phyloP scores from a whole-genome alignment of 176 grass and related monocot genomes.

The Raddia distichophylla region DNA sequence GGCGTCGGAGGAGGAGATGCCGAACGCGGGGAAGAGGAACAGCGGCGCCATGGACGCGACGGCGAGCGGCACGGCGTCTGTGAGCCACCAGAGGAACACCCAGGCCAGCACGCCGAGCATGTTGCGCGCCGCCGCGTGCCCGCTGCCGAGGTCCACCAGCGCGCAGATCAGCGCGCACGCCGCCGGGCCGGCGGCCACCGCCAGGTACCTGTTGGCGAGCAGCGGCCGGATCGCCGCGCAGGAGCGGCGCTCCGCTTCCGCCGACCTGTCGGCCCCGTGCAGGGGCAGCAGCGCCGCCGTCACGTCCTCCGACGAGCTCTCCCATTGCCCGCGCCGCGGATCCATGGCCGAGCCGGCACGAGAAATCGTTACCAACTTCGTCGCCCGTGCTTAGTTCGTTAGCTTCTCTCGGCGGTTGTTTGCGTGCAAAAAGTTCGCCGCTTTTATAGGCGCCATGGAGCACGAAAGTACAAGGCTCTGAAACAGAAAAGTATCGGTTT shows the following conservation, averaged over 20 bases:
- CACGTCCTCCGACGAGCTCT: slow-evolving; percentile 49
- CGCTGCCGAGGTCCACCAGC: slow-evolving; percentile 46
- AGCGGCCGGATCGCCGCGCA: slow-evolving; percentile 30
- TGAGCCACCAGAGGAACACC: slow-evolving; percentile 95
- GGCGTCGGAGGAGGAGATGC: slow-evolving; percentile 53
- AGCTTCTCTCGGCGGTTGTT: not conserved
- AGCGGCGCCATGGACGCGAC: slow-evolving; percentile 90
- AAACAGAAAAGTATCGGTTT: slow-evolving; percentile 16
- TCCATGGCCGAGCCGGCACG: slow-evolving; percentile 10
- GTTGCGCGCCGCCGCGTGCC: slow-evolving; percentile 56
- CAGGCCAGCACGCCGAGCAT: slow-evolving; percentile 85
- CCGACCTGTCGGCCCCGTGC: slow-evolving; percentile 2
- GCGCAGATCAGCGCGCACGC: slow-evolving; percentile 52
- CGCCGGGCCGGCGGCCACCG: slow-evolving; percentile 57
- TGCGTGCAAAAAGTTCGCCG: not conserved
- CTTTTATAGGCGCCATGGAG: slow-evolving; percentile 35
- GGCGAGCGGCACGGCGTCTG: slow-evolving; percentile 82
- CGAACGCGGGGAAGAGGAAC: slow-evolving; percentile 83
- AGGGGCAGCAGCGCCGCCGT: slow-evolving; percentile 58
- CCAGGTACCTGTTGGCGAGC: slow-evolving; percentile 48
- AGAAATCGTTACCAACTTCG: not conserved
- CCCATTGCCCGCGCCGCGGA: slow-evolving; percentile 14
- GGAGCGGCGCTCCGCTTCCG: not conserved
- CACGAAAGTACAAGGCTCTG: not conserved
- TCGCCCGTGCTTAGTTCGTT: not conserved